Evolutionary conservation across 768 basidiomycete species (phyloP), one percentile per base, ranked within the genome.

Genomic region (Termitomyces sp.): DNA sequence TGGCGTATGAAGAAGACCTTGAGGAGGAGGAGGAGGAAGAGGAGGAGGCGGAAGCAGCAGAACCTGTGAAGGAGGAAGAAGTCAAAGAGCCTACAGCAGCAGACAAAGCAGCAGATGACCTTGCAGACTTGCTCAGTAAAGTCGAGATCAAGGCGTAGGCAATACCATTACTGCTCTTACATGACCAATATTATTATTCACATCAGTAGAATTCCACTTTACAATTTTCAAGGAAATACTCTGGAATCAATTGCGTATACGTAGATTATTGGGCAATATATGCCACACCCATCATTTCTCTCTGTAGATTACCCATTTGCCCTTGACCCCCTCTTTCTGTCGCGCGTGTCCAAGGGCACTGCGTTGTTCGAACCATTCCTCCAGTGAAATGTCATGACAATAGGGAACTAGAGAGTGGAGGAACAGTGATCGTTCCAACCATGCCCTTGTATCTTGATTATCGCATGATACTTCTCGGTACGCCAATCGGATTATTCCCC

Each of bases 1-100:
- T 87, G 7, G 76, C 84, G 0, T 79, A 82, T 1, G 89, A 95
- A 56, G 92, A 91, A n/a, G 93, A 95, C 1, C 91, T 92, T 26
- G 84, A 86, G 38, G 87, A 92, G 51, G 89, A 87, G 50, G 86
- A 81, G 40, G 82, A 81, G 18, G 82, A 82, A 56, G 78, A 79
- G 59, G 77, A 80, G 33, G 74, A 71, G 26, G 71, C 70, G 30
- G 71, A 69, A 26, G 71, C 68, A 32, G 66, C 68, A 48, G 71
- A 65, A 28, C 66, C 67, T 43, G 74, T 73, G 13, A 38, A 53
- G 28, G 40, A 41, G 28, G 40, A n/a, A 56, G 40, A n/a, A 56
- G 70, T 70, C 7, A 70, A 68, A 43, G 66, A 68, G 46, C 69
- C 58, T 49, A 63, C 61, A 43, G 53, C 56, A 33, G 58, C 61